Percentiles rank a stretch among this genome's conserved stretches.
Conservation (phyloP, 179 eudicot species). For the Camellia oleifera region DNA sequence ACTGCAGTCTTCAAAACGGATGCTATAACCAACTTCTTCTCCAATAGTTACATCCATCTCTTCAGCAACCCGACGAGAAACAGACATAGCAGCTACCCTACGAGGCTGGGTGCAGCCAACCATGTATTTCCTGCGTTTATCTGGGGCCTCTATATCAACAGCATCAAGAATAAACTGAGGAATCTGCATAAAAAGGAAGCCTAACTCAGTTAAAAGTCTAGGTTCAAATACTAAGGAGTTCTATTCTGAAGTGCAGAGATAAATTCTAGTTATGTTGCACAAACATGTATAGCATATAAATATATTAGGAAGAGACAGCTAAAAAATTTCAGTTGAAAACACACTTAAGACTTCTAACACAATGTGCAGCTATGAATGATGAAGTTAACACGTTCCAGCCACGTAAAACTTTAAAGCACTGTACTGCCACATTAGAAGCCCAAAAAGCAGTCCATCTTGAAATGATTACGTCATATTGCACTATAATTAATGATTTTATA, state of each 20-base stretch:
- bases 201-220: neutral
- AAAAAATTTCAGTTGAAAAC: neutral
- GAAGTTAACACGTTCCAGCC: neutral
- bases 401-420: neutral
- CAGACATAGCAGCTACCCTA: conserved; percentile 99
- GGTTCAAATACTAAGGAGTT: neutral
- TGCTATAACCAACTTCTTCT: conserved; percentile 97
- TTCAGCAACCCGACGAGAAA: conserved; percentile 94
- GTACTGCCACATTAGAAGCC: neutral
- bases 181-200: conserved; percentile 45
- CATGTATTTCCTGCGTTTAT: conserved; percentile 68
- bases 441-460: neutral
- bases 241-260: neutral
- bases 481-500: neutral
- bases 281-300: neutral
- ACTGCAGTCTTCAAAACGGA: conserved; percentile 96
- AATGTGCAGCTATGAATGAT: neutral
- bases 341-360: neutral
- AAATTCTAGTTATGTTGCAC: neutral
- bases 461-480: neutral
- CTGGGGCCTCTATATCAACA: conserved; percentile 58
- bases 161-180: conserved; percentile 96
- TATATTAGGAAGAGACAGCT: neutral
- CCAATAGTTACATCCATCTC: conserved; percentile 98
- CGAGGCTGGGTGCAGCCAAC: conserved; percentile 96